phyloP scores from a whole-genome alignment of 139 green algal genomes.

The Auxenochlorella pyrenoidosa region DNA sequence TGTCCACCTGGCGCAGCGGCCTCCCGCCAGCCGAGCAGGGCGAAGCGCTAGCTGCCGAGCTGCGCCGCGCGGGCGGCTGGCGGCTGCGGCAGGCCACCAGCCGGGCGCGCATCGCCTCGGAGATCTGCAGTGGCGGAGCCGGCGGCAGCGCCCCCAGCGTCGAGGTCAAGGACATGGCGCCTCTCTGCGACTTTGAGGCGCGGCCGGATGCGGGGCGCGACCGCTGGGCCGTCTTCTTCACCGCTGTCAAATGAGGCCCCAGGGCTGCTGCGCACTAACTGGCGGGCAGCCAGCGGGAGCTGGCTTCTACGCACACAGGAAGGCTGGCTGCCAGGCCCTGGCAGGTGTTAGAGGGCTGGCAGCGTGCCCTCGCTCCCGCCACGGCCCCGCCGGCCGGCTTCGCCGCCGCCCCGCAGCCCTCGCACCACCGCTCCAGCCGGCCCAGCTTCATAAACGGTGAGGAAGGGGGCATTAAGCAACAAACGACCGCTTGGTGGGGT shows the following conservation, averaged over 20 bases:
- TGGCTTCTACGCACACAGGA: too few species aligned
- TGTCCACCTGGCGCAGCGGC: constrained; percentile 21
- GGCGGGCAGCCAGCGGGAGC: too few species aligned
- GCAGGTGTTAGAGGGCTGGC: too few species aligned
- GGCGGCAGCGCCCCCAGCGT: background rate
- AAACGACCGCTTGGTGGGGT: too few species aligned
- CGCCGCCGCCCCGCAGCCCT: too few species aligned
- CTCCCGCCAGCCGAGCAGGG: background rate
- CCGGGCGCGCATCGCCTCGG: background rate
- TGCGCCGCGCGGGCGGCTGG: background rate
- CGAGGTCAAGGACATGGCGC: background rate
- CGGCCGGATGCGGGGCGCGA: background rate
- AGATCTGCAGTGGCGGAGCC: background rate
- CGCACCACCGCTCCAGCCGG: too few species aligned
- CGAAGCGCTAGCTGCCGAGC: background rate
- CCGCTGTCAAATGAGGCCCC: background rate
- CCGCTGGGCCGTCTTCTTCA: constrained; percentile 4
- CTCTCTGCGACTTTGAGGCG: constrained; percentile 8
- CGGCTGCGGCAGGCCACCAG: constrained; percentile 2
- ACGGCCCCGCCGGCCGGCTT: too few species aligned
- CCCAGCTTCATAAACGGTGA: too few species aligned
- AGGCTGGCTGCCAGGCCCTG: too few species aligned
- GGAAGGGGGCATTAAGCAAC: too few species aligned
- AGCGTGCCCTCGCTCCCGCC: too few species aligned
- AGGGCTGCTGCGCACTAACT: too few species aligned